Conservation (phyloP, 495 filamentous ascomycete species). For the Cudoniella acicularis region DNA sequence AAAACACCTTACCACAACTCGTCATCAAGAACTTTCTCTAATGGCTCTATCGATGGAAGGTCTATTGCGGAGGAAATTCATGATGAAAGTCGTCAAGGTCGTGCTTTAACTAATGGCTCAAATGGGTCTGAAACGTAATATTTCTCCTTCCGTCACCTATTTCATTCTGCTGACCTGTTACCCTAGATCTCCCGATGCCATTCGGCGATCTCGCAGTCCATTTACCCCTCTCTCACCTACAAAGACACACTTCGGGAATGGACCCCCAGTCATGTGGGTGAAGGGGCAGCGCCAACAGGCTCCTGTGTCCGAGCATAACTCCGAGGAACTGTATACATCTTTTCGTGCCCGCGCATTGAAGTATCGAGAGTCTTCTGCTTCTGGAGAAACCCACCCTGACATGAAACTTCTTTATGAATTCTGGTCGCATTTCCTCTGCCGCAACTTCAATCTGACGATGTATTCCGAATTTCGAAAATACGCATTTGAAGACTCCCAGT, state of each 20-base stretch:
- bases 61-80: constrained; percentile 32
- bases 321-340: constrained; percentile 50
- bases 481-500: constrained; percentile 63
- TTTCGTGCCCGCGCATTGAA: constrained; percentile 55
- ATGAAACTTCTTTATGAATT: constrained; percentile 70
- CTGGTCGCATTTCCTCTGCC: constrained; percentile 74
- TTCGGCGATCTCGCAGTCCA: constrained; percentile 22
- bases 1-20: constrained; percentile 35
- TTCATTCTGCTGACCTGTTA: neutral
- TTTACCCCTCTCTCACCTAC: constrained; percentile 22
- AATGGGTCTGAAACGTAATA: constrained; percentile 33
- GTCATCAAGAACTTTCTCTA: constrained; percentile 47
- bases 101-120: constrained; percentile 26
- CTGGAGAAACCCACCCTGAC: constrained; percentile 44
- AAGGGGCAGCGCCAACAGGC: constrained; percentile 24
- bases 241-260: constrained; percentile 10
- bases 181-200: constrained; percentile 24
- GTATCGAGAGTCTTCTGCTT: constrained; percentile 46
- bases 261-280: constrained; percentile 29
- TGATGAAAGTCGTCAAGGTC: constrained; percentile 29
- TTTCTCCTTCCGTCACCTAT: neutral
- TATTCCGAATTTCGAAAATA: constrained; percentile 74
- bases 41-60: constrained; percentile 51
- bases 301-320: constrained; percentile 30
- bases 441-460: constrained; percentile 73